Evolutionary conservation across 2,329 filamentous ascomycete genomes (phyloP).

Genomic region (Periglandula ipomoeae): DNA sequence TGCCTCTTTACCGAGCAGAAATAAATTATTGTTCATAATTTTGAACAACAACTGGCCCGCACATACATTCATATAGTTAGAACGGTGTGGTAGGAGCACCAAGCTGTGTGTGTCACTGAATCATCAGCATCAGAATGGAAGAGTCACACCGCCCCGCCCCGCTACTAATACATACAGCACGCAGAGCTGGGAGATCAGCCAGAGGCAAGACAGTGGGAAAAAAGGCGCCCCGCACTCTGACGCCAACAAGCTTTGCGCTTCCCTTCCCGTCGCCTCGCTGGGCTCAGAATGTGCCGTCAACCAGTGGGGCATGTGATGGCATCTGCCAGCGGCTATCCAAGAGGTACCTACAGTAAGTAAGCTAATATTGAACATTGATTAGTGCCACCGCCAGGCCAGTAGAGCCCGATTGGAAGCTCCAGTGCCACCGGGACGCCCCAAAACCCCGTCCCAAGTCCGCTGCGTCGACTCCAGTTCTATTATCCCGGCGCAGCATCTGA

Average conservation of each 20-base stretch:
- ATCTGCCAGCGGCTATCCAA: neutral
- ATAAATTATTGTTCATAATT: too few relatives aligned
- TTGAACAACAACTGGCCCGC: too few relatives aligned
- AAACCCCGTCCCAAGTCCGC: neutral
- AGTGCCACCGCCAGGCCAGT: too few relatives aligned
- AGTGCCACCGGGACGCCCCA: neutral
- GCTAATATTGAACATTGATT: too few relatives aligned
- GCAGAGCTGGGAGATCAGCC: too few relatives aligned
- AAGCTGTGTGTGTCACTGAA: neutral
- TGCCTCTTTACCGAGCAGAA: too few relatives aligned
- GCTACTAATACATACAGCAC: too few relatives aligned
- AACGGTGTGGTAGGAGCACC: neutral
- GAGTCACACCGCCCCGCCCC: slow-evolving; percentile 3
- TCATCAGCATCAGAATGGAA: neutral
- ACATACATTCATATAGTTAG: neutral
- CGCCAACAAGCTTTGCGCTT: neutral
- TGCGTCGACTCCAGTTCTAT: neutral
- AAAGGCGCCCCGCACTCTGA: neutral
- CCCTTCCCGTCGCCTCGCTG: too few relatives aligned
- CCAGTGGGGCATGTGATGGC: neutral
- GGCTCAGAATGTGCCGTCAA: too few relatives aligned
- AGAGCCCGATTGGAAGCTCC: too few relatives aligned
- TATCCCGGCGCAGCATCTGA: neutral
- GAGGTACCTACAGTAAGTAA: too few relatives aligned
- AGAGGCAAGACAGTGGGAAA: too few relatives aligned